Evolutionary conservation across 2,329 filamentous ascomycete species (phyloP), one percentile per base, ranked within the genome.

Genomic region (Cladosporium halotolerans): DNA sequence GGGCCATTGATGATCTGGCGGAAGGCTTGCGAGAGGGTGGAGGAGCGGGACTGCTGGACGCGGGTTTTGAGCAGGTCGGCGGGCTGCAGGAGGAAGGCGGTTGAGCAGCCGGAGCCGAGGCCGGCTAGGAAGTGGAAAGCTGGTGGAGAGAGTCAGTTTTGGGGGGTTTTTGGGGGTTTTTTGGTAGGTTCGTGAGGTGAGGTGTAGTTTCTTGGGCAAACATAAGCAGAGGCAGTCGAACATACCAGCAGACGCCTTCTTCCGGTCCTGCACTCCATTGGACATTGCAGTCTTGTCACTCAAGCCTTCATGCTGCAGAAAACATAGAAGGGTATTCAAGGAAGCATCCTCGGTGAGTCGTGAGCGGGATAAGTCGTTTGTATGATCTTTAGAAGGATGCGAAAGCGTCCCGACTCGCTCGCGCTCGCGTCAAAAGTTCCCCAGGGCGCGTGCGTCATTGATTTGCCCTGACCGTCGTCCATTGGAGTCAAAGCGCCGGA

Each of bases 41-140:
- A 83, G 41, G 81, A 79, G 45, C 83, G 83, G 33, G 88, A 89
- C 71, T 97, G 93, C 69, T 99, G 93, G 39, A 97, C 85, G 44
- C 93, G 86, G 31, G 93, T 99, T 73, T 99, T 99, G 68, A 99
- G 83, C 3, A 99, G 84, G 72, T 99, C 93, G 65, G 93, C 87
- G 23, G 93, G 93, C 71, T 99, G 93, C 13, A 99, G 81, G 52
- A 97, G 83, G 55, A 95, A 84, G 52, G 93, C 91, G 49, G 90
- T 93, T 59, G 89, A 81, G 47, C 95, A 79, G 63, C 93, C 93
- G 7, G 91, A 96, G 65, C 83, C 82, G 53, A 97, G 81, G 58
- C 93, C 93, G 58, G 91, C 92, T 61, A 85, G 73, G 70, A 97
- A 95, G 74, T 97, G 93, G 69, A 89, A 90, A 60, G 81, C 84